phyloP scores from a whole-genome alignment of 208 protist species.

The Lotmaria passim region DNA sequence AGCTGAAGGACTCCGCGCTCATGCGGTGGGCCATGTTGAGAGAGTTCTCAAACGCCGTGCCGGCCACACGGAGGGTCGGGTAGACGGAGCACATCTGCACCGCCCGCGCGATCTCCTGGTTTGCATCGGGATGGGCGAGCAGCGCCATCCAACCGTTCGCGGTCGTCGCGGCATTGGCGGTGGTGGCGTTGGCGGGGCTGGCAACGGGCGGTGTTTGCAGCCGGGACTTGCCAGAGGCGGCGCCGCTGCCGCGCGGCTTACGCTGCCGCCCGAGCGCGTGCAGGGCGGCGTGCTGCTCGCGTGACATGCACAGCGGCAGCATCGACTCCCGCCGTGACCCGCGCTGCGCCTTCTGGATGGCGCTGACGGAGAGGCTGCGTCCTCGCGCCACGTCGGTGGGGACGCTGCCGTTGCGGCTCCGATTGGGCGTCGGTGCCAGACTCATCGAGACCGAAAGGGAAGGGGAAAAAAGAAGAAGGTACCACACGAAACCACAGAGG shows the following conservation, averaged over 20 bases:
- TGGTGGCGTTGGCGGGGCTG: background rate
- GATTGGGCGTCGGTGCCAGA: background rate
- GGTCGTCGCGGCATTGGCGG: background rate
- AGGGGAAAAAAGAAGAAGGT: background rate
- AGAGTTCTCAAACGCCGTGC: slow-evolving; percentile 80
- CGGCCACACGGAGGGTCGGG: slow-evolving; percentile 70
- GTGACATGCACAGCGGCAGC: slow-evolving; percentile 58
- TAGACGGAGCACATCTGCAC: slow-evolving; percentile 73
- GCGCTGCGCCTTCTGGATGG: slow-evolving; percentile 3
- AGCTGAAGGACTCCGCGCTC: slow-evolving; percentile 13
- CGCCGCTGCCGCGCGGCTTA: slow-evolving; percentile 1
- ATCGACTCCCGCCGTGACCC: slow-evolving; percentile 22
- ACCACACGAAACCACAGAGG: too few relatives aligned
- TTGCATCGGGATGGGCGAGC: slow-evolving; percentile 12
- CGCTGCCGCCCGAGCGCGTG: slow-evolving; percentile 15
- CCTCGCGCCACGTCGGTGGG: background rate
- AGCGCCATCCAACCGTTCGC: slow-evolving; percentile 23
- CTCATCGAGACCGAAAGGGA: slow-evolving; percentile 6
- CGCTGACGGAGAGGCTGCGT: slow-evolving; percentile 9
- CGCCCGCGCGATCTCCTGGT: slow-evolving; percentile 45
- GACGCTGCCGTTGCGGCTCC: background rate
- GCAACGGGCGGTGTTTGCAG: background rate
- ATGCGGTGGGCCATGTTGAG: slow-evolving; percentile 36
- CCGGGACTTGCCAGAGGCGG: background rate
- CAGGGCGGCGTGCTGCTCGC: slow-evolving; percentile 40